Evolutionary conservation across 1,139 yeast species (phyloP), one percentile per base, ranked within the genome.

Genomic region (Pichia sp.): DNA sequence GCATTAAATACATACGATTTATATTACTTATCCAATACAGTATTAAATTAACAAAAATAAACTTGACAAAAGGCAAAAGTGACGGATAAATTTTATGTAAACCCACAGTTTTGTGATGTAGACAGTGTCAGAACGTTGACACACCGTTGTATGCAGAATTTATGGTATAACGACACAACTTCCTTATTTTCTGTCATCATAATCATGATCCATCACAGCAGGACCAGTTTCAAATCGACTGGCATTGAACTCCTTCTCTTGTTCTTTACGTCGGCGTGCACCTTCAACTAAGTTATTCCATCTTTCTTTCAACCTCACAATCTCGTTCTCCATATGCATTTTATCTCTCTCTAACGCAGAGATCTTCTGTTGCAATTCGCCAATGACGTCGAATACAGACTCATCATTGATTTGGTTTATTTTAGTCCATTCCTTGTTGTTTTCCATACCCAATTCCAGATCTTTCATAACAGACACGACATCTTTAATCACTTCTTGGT

Each of bases 231-330:
- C 43, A 10, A 24, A 8, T 24, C 31, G 24, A 32, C 34, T 20
- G 6, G 20, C 15, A 10, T 33, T n/a, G 12, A 27, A 15, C 17
- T 39, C 40, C 11, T 30, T 33, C 36, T 54, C 57, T 38, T 41
- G 38, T 24, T 62, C 65, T 38, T 57, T 60, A n/a, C 64, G 48
- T 38, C 51, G 54, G 44, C 70, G 68, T 1, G 78, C 79, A 52
- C 75, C 73, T 52, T 74, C 76, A 2, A 75, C 76, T 22, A 75
- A 55, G 34, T 69, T 69, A 53, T 75, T 70, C 79, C 79, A 75
- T 34, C 78, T 58, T 50, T 73, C 75, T 43, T 70, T 71, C 24
- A 74, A 54, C 45, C 67, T 67, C 9, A 62, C 60, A 2, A 70
- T 67, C 50, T 75, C 73, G 35, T 59, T 59, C 32, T 68, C 67